phyloP scores from a whole-genome alignment of 176 grass and related monocot genomes.

The Tuctoria greenei region DNA sequence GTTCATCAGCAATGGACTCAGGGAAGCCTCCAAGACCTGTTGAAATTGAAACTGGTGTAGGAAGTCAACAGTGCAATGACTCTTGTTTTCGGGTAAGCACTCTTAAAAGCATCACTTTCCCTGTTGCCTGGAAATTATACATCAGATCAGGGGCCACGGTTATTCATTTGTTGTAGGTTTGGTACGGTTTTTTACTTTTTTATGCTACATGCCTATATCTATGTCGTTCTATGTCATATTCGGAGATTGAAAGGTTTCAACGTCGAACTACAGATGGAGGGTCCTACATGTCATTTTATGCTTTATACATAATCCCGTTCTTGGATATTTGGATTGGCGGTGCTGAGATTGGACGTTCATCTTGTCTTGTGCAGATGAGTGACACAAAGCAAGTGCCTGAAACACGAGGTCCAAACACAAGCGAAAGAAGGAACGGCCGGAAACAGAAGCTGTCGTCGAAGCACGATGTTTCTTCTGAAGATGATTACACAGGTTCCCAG shows the following conservation, averaged over 20 bases:
- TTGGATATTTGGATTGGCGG: too few species aligned
- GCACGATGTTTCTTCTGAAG: conserved; percentile 42
- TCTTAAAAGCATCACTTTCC: neutral
- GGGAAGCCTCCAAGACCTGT: conserved; percentile 48
- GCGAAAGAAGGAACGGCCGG: conserved; percentile 41
- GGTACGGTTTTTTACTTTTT: neutral
- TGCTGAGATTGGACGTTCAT: too few species aligned
- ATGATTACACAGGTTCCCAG: conserved; percentile 8
- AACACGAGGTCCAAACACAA: conserved; percentile 2
- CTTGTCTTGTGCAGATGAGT: conserved; percentile 21
- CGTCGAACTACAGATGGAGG: too few species aligned
- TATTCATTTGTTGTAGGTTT: neutral
- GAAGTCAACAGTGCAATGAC: neutral
- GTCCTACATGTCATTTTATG: too few species aligned
- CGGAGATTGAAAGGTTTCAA: too few species aligned
- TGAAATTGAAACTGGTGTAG: conserved; percentile 33
- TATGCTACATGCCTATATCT: neutral
- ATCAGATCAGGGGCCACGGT: neutral
- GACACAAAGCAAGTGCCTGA: conserved; percentile 23
- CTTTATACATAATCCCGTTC: too few species aligned
- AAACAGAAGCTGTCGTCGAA: conserved; percentile 55
- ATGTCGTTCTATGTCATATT: too few species aligned
- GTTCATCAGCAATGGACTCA: conserved; percentile 61
- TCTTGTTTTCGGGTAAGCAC: conserved; percentile 90
- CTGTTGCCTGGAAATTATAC: conserved; percentile 20